These are phyloP conservation scores for Pterocarpus santalinus DNA, from an alignment of 306 rosid genomes.

Conservation along the genomic window DNA sequence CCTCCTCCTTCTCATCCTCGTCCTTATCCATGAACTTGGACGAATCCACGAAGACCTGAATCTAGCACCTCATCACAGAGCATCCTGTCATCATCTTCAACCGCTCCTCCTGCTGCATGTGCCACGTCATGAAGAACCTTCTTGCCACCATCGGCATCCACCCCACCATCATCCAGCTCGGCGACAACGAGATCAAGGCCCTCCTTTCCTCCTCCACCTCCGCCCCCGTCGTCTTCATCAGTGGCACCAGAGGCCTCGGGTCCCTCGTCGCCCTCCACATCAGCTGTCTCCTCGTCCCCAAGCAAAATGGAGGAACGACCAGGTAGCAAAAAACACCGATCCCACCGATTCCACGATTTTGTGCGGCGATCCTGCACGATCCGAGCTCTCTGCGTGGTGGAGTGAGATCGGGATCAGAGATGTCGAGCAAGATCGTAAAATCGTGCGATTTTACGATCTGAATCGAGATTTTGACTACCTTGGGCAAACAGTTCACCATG, in stretches of 20 bases:
- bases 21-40: constrained; percentile 84
- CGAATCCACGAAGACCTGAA: constrained; percentile 82
- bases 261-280: constrained; percentile 95
- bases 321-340: too few species aligned
- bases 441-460: too few species aligned
- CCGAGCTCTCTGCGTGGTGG: too few species aligned
- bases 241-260: constrained; percentile 86
- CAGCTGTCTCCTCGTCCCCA: constrained; percentile 86
- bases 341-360: too few species aligned
- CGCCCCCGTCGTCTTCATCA: constrained; percentile 79
- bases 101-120: constrained; percentile 92
- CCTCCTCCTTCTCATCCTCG: constrained; percentile 51
- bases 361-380: too few species aligned
- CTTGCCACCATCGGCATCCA: constrained; percentile 83
- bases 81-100: constrained; percentile 91
- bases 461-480: too few species aligned
- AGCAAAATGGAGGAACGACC: too few species aligned
- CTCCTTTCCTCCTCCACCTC: constrained; percentile 42
- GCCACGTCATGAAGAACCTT: constrained; percentile 97
- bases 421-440: too few species aligned
- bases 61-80: constrained; percentile 89
- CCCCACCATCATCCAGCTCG: constrained; percentile 89
- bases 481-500: too few species aligned
- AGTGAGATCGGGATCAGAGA: too few species aligned
- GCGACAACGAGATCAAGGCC: constrained; percentile 84